phyloP scores from a whole-genome alignment of 345 rosid genomes.

The Boechera stricta region DNA sequence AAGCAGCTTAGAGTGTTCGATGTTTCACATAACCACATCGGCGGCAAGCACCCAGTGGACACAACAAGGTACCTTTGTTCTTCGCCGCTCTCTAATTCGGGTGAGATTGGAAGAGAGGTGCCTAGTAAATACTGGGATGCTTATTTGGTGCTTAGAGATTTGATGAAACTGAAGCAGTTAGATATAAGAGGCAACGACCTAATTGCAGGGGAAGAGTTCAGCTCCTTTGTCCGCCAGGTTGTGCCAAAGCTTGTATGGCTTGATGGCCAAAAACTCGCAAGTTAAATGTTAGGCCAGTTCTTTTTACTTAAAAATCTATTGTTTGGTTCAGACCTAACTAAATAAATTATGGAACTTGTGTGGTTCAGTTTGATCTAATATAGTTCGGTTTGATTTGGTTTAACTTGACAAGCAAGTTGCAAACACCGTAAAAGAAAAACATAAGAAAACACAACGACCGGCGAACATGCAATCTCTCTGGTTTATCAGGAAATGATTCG shows the following conservation, averaged over 20 bases:
- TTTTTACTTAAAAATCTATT: not conserved
- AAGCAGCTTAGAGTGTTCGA: not conserved
- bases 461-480: conserved; percentile 41
- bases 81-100: not conserved
- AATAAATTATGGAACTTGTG: not conserved
- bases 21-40: not conserved
- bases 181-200: conserved; percentile 3
- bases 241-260: conserved; percentile 4
- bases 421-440: not conserved
- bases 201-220: not conserved
- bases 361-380: not conserved
- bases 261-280: not conserved
- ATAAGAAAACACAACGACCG: conserved; percentile 62
- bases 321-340: not conserved
- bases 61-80: conserved; percentile 6
- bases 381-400: not conserved
- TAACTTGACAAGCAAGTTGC: not conserved
- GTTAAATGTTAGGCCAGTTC: not conserved
- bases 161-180: not conserved
- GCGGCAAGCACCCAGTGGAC: not conserved
- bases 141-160: not conserved
- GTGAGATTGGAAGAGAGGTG: not conserved
- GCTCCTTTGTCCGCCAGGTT: not conserved
- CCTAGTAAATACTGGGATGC: not conserved
- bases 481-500: not conserved